A percentile compares a stretch with the other conserved stretches of the same genome.
These are phyloP conservation scores for Hygrocybe coccinea DNA, from an alignment of 768 basidiomycete species.

Conservation along the genomic window DNA sequence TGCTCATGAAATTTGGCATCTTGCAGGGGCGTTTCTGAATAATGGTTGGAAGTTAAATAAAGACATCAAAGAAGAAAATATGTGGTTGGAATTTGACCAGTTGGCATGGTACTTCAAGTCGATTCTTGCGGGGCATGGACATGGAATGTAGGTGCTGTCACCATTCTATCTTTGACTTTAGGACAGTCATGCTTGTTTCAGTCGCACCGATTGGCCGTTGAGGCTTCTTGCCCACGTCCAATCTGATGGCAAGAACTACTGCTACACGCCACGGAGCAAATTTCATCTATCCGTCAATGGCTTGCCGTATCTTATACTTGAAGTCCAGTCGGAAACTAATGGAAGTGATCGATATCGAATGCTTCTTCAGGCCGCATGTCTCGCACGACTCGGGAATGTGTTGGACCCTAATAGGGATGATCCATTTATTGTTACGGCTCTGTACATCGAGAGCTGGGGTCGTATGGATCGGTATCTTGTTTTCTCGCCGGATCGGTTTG, in stretches of 20 bases:
- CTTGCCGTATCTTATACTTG: neutral
- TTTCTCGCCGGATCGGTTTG: neutral
- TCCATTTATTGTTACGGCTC: neutral
- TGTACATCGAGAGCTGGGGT: constrained; percentile 1
- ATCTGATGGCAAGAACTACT: neutral
- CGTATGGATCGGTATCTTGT: neutral
- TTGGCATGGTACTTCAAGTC: neutral
- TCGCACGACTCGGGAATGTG: neutral
- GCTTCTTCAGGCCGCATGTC: constrained; percentile 6
- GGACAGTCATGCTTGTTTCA: constrained; percentile 1
- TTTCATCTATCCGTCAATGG: neutral
- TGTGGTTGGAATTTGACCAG: neutral
- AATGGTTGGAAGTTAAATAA: neutral
- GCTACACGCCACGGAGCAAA: neutral
- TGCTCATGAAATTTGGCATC: neutral
- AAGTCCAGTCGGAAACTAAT: constrained; percentile 3
- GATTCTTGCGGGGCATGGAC: neutral
- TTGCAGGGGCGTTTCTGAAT: neutral
- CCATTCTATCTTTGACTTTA: constrained; percentile 3
- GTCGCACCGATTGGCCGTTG: constrained; percentile 3
- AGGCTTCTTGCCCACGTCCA: neutral
- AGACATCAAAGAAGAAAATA: constrained; percentile 1
- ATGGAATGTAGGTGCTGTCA: constrained; percentile 4
- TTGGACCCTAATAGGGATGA: neutral
- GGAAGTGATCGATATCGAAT: constrained; percentile 1